These are phyloP conservation scores for Schizothecium vesticola DNA, from an alignment of 495 filamentous ascomycete genomes.

Conservation along the genomic window DNA sequence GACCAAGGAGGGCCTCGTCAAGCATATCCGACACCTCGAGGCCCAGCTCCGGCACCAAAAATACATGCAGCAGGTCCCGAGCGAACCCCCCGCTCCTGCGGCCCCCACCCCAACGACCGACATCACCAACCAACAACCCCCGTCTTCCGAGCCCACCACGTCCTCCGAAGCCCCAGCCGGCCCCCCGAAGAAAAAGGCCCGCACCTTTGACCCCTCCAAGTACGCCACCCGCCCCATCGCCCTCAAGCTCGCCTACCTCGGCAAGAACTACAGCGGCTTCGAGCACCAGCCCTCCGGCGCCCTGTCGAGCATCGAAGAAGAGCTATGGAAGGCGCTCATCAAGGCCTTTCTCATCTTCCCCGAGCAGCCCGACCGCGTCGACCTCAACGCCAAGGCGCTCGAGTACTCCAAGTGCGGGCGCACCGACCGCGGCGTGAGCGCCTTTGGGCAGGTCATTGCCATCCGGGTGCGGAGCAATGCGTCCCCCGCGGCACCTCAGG, in stretches of 20 bases:
- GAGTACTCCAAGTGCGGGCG: constrained; percentile 93
- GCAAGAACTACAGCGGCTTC: constrained; percentile 83
- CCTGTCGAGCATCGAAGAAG: constrained; percentile 80
- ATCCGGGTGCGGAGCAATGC: constrained; percentile 73
- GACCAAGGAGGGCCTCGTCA: constrained; percentile 60
- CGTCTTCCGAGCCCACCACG: background rate
- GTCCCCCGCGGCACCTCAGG: constrained; percentile 34
- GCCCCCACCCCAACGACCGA: constrained; percentile 6
- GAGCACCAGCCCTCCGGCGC: constrained; percentile 66
- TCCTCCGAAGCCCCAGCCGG: background rate
- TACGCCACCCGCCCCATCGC: constrained; percentile 82
- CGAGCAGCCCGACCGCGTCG: constrained; percentile 46
- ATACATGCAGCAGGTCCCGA: constrained; percentile 1
- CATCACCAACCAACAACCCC: constrained; percentile 2
- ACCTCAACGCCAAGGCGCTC: constrained; percentile 60
- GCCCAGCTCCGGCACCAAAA: constrained; percentile 37
- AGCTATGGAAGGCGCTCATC: constrained; percentile 81
- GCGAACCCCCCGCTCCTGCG: constrained; percentile 3
- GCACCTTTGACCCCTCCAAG: constrained; percentile 65
- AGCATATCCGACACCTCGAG: constrained; percentile 62
- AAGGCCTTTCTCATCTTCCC: constrained; percentile 78
- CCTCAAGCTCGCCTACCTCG: constrained; percentile 90
- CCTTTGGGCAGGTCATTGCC: constrained; percentile 91
- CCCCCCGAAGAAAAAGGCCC: constrained; percentile 2
- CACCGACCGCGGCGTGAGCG: constrained; percentile 89